Evolutionary conservation across 2,329 filamentous ascomycete species (phyloP).

Genomic region (Westerdykella aurantiaca): DNA sequence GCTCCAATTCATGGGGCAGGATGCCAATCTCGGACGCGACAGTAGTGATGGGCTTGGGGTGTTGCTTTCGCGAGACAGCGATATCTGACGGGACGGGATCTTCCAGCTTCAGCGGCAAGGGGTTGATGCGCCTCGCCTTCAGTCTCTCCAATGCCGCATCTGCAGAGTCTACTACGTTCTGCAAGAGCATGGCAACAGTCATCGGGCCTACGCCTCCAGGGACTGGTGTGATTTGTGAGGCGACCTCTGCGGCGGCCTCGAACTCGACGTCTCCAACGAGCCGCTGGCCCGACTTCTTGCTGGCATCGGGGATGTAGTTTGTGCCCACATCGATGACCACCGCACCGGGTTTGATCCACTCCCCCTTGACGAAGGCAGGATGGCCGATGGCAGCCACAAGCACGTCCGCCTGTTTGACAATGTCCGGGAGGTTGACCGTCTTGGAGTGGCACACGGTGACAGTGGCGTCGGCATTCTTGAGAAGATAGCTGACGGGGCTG

Average conservation of each 20-base stretch:
- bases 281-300: slow-evolving; percentile 86
- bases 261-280: slow-evolving; percentile 95
- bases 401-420: slow-evolving; percentile 81
- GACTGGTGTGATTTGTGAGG: slow-evolving; percentile 90
- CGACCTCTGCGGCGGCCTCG: slow-evolving; percentile 75
- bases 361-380: slow-evolving; percentile 81
- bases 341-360: slow-evolving; percentile 91
- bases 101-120: slow-evolving; percentile 74
- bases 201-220: slow-evolving; percentile 96
- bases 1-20: slow-evolving; percentile 80
- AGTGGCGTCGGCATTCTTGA: slow-evolving; percentile 93
- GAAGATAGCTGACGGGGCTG: slow-evolving; percentile 89
- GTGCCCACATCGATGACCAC: slow-evolving; percentile 97
- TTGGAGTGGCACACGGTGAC: slow-evolving; percentile 94
- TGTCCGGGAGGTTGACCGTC: slow-evolving; percentile 65
- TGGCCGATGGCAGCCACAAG: slow-evolving; percentile 88
- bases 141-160: slow-evolving; percentile 75
- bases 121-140: slow-evolving; percentile 70
- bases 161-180: slow-evolving; percentile 88
- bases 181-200: slow-evolving; percentile 96
- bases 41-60: slow-evolving; percentile 83
- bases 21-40: slow-evolving; percentile 86
- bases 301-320: slow-evolving; percentile 84
- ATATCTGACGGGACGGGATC: slow-evolving; percentile 92
- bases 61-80: slow-evolving; percentile 79